A percentile compares a stretch with the other conserved stretches of the same genome.
Conservation (phyloP, 2,329 filamentous ascomycete species). For the Epichloe uncinata region DNA sequence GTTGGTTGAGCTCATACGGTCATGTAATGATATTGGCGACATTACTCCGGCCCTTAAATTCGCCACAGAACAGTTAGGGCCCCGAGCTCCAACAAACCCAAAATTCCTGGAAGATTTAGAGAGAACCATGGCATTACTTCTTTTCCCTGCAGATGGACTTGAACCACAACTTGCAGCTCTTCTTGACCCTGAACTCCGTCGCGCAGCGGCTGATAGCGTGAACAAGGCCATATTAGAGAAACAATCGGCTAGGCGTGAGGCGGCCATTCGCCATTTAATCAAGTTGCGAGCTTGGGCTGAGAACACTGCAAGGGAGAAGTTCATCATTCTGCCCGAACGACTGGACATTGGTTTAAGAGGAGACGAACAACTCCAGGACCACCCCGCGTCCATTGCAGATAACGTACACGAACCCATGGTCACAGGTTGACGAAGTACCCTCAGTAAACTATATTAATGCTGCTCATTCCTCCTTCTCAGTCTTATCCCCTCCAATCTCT, state of each 20-base stretch:
- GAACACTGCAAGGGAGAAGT: constrained; percentile 33
- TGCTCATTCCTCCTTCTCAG: not conserved
- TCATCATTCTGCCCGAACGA: constrained; percentile 18
- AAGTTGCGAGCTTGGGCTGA: constrained; percentile 81
- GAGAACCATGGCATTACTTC: constrained; percentile 80
- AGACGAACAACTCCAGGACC: constrained; percentile 20
- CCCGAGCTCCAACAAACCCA: constrained; percentile 67
- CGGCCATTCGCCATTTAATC: constrained; percentile 69
- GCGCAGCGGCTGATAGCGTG: constrained; percentile 73
- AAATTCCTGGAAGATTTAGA: constrained; percentile 81
- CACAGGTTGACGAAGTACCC: constrained; percentile 26
- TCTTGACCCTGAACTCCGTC: constrained; percentile 65
- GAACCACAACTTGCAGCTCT: constrained; percentile 63
- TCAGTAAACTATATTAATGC: not conserved
- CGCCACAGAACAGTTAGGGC: constrained; percentile 75
- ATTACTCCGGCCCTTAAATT: constrained; percentile 74
- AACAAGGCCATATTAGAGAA: constrained; percentile 76
- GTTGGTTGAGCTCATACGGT: constrained; percentile 82
- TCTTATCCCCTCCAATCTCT: not conserved
- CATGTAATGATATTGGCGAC: constrained; percentile 55
- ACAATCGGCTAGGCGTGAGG: constrained; percentile 61
- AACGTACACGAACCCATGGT: constrained; percentile 39
- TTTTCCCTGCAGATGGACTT: constrained; percentile 73
- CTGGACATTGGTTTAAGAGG: constrained; percentile 25
- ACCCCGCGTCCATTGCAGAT: constrained; percentile 14